Evolutionary conservation across 805 yeast species (phyloP).

Genomic region (Lipomyces chichibuensis): DNA sequence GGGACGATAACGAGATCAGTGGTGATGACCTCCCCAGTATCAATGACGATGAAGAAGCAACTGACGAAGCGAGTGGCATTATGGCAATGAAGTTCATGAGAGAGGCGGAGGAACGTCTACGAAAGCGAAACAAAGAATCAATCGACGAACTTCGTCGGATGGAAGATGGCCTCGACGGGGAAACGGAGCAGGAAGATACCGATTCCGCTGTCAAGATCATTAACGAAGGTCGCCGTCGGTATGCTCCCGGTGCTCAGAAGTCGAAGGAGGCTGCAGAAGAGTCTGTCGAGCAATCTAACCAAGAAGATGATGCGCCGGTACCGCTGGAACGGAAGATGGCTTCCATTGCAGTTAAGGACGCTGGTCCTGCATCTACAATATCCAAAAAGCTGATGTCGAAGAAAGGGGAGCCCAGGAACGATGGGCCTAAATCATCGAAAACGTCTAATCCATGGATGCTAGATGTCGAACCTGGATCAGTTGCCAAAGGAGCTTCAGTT

Average conservation of each 20-base stretch:
- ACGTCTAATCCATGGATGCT: constrained; percentile 45
- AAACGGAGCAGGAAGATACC: constrained; percentile 45
- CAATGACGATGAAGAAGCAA: constrained; percentile 50
- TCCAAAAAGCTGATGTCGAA: constrained; percentile 3
- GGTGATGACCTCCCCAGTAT: constrained; percentile 47
- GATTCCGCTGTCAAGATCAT: constrained; percentile 52
- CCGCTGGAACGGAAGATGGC: constrained; percentile 18
- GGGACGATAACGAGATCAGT: constrained; percentile 56
- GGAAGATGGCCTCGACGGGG: constrained; percentile 51
- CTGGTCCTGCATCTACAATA: not conserved
- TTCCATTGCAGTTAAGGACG: constrained; percentile 6
- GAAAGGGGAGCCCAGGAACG: constrained; percentile 10
- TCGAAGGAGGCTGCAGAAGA: constrained; percentile 40
- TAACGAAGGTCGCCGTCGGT: constrained; percentile 80
- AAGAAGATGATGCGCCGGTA: constrained; percentile 23
- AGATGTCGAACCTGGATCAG: constrained; percentile 47
- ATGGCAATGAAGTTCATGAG: constrained; percentile 95
- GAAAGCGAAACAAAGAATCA: constrained; percentile 59
- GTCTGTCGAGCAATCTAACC: constrained; percentile 29
- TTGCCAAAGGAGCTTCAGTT: constrained; percentile 53
- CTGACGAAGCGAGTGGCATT: constrained; percentile 64
- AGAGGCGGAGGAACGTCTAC: constrained; percentile 76
- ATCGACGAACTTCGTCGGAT: constrained; percentile 56
- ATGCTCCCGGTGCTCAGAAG: constrained; percentile 64
- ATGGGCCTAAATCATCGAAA: constrained; percentile 26